Evolutionary conservation across 768 basidiomycete genomes (phyloP), one percentile per base, ranked within the genome.

Genomic region (Phylloporus arenicola): DNA sequence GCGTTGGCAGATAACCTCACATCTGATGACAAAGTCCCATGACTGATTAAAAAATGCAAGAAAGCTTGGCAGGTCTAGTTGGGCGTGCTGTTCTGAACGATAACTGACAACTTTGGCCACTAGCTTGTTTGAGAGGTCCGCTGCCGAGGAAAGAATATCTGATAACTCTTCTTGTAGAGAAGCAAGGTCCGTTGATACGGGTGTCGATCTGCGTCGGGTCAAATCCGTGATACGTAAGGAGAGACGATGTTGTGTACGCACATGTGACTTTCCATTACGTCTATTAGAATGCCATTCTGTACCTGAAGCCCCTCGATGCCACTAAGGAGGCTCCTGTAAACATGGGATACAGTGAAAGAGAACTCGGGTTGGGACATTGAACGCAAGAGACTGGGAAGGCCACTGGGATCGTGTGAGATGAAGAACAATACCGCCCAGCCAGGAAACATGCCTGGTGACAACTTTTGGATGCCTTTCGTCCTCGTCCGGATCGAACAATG

Each of bases 11-110:
- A 96, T 73, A 25, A 84, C 80, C 65, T 99, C 95, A 61, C 89
- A 92, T 56, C 76, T 77, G 22, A 96, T 78, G 9, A 98, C 92
- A 58, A 98, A 98, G 22, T 76, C 69, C 95, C 95, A 97, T 2
- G 88, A 84, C 57, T 81, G 77, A 48, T 86, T 84, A 74, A 94
- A 95, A 50, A 97, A 75, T 11, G 74, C 76, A 30, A 90, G 72
- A 70, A 98, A 98, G 40, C 84, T 81, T 4, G 75, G 70, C 30
- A 97, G 69, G 20, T 81, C 74, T 20, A 98, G 76, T 12, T 76
- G 70, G 0, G 87, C 76, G 64, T 95, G 90, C 55, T 86, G 83
- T 54, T 95, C 91, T 13, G 84, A 75, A 25, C 95, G 82, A 7
- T 82, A 72, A 37, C 79, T 73, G 35, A 97, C 70, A n/a, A 93